Conservation (phyloP, 805 yeast genomes). For the Nakazawaea siamensis region DNA sequence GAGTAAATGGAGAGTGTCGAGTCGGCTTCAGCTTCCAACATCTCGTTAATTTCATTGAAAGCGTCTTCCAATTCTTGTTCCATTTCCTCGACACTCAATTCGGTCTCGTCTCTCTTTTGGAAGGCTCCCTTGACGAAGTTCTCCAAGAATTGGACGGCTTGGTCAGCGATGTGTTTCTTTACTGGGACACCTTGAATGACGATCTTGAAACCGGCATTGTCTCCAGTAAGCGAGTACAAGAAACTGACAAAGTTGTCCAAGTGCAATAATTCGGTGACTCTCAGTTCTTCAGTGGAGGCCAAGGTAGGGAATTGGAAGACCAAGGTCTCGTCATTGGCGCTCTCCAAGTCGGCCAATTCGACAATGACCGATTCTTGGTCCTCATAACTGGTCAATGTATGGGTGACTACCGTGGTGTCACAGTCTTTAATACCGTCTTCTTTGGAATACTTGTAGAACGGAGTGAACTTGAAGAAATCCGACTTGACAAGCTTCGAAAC, state of each 20-base stretch:
- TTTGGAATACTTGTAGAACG: slow-evolving; percentile 4
- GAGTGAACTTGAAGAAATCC: slow-evolving; percentile 4
- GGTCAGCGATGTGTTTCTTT: slow-evolving; percentile 5
- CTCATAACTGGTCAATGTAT: not conserved
- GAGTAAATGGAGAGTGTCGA: not conserved
- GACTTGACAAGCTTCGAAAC: slow-evolving; percentile 1
- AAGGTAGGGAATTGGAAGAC: slow-evolving; percentile 10
- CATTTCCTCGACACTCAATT: slow-evolving; percentile 14
- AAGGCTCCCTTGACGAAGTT: not conserved
- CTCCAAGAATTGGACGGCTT: not conserved
- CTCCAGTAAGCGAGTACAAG: slow-evolving; percentile 3
- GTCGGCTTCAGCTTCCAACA: slow-evolving; percentile 17
- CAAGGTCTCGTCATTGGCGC: slow-evolving; percentile 4
- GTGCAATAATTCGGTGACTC: slow-evolving; percentile 1
- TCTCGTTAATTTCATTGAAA: slow-evolving; percentile 20
- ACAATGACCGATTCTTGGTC: slow-evolving; percentile 7
- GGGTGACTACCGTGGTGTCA: too few relatives aligned
- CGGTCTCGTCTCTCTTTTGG: slow-evolving; percentile 1
- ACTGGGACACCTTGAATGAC: slow-evolving; percentile 26
- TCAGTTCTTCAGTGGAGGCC: not conserved
- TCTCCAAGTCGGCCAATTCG: slow-evolving; percentile 1
- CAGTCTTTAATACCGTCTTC: not conserved
- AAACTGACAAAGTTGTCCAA: slow-evolving; percentile 8
- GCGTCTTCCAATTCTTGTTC: slow-evolving; percentile 22
- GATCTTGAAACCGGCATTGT: slow-evolving; percentile 12